A percentile compares a stretch with the other conserved stretches of the same genome.
These are phyloP conservation scores for Alternaria brassicicola DNA, from an alignment of 2,329 filamentous ascomycete genomes.

Conservation along the genomic window DNA sequence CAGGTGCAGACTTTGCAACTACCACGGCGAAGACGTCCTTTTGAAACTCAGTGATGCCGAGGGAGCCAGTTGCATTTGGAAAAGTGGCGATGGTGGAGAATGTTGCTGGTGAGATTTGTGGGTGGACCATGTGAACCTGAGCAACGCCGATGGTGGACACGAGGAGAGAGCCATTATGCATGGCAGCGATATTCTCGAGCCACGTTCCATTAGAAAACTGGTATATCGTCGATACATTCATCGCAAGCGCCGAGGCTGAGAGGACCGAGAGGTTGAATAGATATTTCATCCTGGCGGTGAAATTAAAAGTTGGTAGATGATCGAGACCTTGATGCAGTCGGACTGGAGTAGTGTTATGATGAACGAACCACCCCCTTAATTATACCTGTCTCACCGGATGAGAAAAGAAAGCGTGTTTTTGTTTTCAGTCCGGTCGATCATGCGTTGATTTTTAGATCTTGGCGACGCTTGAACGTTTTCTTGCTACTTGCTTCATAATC, in stretches of 20 bases:
- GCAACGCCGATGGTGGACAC: slow-evolving; percentile 40
- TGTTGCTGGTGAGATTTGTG: slow-evolving; percentile 23
- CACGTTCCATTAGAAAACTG: slow-evolving; percentile 36
- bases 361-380: background rate
- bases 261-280: slow-evolving; percentile 1
- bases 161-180: slow-evolving; percentile 48
- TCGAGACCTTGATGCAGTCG: background rate
- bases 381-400: background rate
- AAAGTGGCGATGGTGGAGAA: slow-evolving; percentile 38
- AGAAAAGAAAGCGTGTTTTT: background rate
- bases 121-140: slow-evolving; percentile 46
- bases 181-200: slow-evolving; percentile 49
- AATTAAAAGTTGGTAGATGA: background rate
- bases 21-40: slow-evolving; percentile 45
- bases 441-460: background rate
- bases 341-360: background rate
- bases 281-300: slow-evolving; percentile 2
- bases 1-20: slow-evolving; percentile 19
- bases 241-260: background rate
- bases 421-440: background rate
- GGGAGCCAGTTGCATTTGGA: slow-evolving; percentile 26
- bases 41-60: slow-evolving; percentile 48
- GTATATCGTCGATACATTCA: slow-evolving; percentile 21
- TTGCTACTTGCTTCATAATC: background rate
- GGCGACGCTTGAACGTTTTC: background rate